Conservation (phyloP, 1,284 basidiomycete genomes). For the Vanrija pseudolonga region DNA sequence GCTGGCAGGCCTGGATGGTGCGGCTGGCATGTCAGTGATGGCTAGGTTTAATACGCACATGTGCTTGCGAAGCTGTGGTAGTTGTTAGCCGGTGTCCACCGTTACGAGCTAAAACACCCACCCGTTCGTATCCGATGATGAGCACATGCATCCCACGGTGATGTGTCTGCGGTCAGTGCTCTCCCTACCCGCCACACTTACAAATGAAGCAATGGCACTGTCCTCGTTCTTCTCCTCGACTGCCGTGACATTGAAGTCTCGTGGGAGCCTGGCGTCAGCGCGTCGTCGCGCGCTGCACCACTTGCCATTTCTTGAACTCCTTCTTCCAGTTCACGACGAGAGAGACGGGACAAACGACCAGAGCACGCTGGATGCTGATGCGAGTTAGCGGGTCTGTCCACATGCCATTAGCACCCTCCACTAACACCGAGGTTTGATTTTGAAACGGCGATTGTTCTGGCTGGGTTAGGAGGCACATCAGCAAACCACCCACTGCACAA, state of each 20-base stretch:
- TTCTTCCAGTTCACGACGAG: slow-evolving; percentile 94
- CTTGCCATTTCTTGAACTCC: slow-evolving; percentile 89
- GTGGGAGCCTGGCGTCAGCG: slow-evolving; percentile 6
- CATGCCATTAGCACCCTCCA: background rate
- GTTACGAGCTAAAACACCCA: slow-evolving; percentile 8
- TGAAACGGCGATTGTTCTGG: slow-evolving; percentile 72
- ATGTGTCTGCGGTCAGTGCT: slow-evolving; percentile 22
- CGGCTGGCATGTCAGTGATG: slow-evolving; percentile 29
- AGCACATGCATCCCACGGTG: slow-evolving; percentile 75
- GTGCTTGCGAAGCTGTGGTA: slow-evolving; percentile 63
- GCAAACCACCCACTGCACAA: slow-evolving; percentile 63
- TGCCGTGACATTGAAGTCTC: slow-evolving; percentile 58
- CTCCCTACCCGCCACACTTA: slow-evolving; percentile 57
- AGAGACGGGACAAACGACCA: slow-evolving; percentile 93
- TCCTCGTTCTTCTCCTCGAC: slow-evolving; percentile 70
- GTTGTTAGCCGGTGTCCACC: slow-evolving; percentile 1
- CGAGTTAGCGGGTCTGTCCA: background rate
- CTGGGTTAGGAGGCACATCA: slow-evolving; percentile 3
- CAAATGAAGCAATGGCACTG: slow-evolving; percentile 63
- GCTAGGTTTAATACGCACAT: slow-evolving; percentile 53
- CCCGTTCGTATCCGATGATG: slow-evolving; percentile 88
- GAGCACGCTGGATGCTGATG: slow-evolving; percentile 62
- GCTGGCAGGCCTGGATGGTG: slow-evolving; percentile 51
- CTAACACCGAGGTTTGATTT: slow-evolving; percentile 55
- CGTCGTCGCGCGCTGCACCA: background rate